Conservation (phyloP, 257 asterid genomes). For the Solanum arcanum region DNA sequence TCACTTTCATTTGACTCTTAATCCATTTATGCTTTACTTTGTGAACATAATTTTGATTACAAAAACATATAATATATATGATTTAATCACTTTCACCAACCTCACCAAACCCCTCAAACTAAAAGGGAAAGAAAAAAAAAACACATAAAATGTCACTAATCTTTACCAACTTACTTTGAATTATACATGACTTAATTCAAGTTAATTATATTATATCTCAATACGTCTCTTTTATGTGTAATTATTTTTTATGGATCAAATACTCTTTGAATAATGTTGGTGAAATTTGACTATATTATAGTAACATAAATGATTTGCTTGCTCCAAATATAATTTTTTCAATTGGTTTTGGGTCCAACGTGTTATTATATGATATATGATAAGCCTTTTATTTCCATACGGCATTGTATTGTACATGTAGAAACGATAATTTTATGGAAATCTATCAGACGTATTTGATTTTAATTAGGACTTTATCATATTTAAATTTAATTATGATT, state of each 20-base stretch:
- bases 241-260: not conserved
- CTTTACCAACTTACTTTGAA: not conserved
- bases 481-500: too few relatives aligned
- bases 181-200: not conserved
- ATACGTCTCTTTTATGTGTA: not conserved
- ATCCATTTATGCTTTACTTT: not conserved
- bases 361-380: not conserved
- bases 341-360: not conserved
- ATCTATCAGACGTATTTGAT: too few relatives aligned
- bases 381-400: not conserved
- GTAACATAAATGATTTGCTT: not conserved
- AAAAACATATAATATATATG: not conserved
- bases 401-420: not conserved
- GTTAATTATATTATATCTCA: not conserved
- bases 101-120: not conserved
- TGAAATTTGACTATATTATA: not conserved
- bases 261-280: not conserved
- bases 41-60: not conserved
- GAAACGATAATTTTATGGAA: too few relatives aligned
- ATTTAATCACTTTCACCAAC: not conserved
- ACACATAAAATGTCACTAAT: not conserved
- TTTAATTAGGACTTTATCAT: not conserved
- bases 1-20: not conserved
- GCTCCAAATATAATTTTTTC: not conserved
- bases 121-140: not conserved